Conservation (phyloP, 257 asterid species). For the Pogostemon cablin region DNA sequence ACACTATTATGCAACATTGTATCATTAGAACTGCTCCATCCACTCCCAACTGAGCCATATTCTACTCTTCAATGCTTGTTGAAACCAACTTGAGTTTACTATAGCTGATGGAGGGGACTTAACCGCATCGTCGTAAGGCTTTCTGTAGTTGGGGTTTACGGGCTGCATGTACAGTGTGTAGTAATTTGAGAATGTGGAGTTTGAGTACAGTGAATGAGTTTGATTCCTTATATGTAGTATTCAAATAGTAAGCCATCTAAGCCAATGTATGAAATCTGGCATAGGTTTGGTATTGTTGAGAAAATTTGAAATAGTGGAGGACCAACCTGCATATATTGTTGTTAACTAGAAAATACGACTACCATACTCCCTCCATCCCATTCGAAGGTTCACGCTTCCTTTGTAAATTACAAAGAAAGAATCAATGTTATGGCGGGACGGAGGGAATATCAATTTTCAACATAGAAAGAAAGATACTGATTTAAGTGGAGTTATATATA, state of each 20-base stretch:
- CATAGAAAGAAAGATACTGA: neutral
- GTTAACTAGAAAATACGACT: too few species aligned
- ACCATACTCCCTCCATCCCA: too few species aligned
- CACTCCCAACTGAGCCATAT: too few species aligned
- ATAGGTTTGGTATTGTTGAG: constrained; percentile 47
- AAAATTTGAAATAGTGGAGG: constrained; percentile 46
- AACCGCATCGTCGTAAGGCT: constrained; percentile 42
- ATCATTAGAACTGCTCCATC: constrained; percentile 35
- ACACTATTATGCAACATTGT: constrained; percentile 38
- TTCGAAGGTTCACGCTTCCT: too few species aligned
- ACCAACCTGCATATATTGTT: constrained; percentile 47
- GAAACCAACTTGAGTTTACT: too few species aligned
- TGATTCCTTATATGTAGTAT: constrained; percentile 40
- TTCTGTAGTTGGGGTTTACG: constrained; percentile 42
- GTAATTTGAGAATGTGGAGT: constrained; percentile 37
- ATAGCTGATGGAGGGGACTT: too few species aligned
- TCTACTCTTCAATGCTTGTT: too few species aligned
- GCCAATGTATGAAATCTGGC: constrained; percentile 54
- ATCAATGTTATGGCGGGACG: too few species aligned
- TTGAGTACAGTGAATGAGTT: constrained; percentile 51
- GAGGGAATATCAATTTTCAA: too few species aligned
- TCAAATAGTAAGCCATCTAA: constrained; percentile 56
- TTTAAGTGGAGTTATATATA: neutral
- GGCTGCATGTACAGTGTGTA: constrained; percentile 52
- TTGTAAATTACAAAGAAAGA: too few species aligned